Evolutionary conservation across 2,329 filamentous ascomycete genomes (phyloP), one percentile per base, ranked within the genome.

Genomic region (Claviceps pazoutovae): DNA sequence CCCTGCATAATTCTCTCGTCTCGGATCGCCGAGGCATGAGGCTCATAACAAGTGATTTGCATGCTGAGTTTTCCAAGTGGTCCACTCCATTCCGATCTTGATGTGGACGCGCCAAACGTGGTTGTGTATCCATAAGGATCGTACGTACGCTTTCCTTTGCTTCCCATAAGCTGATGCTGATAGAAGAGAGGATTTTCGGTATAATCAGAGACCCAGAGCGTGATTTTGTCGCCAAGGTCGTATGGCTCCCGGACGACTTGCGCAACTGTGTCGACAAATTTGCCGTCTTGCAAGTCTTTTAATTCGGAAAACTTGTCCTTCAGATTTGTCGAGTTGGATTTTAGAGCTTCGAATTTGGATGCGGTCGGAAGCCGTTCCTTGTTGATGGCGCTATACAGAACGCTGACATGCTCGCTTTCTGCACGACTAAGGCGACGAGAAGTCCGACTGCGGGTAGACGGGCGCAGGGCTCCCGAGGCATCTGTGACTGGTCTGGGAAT

Each of bases 181-280:
- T 75, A 83, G 53, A 96, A 81, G 1, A 60, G 54, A 0, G 71
- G 61, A 60, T 96, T 88, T 49, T 78, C 69, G 0, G 88, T 94
- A 64, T 90, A 95, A 65, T 96, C 90, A 0, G 86, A 85, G 17
- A 95, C 70, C 71, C 89, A 89, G 0, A 95, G 56, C 5, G 80
- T 78, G 13, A 78, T 66, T 52, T 67, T 76, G 26, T 75, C 72
- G 21, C 62, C 61, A 6, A 58, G 19, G 34, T 72, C 67, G 44
- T 64, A 72, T 0, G 76, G 75, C 2, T 71, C 66, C 46, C 65
- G 71, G 46, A 89, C 75, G 2, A 95, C 79, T 61, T 90, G 77
- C 1, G 78, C 88, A 17, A 87, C 70, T 1, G 94, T 62, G 61
- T 95, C 80, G 59, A 76, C 80, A 61, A 83, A 94, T 0, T 59